Evolutionary conservation across 116 monocot genomes (phyloP).

Genomic region (Cymodocea nodosa): DNA sequence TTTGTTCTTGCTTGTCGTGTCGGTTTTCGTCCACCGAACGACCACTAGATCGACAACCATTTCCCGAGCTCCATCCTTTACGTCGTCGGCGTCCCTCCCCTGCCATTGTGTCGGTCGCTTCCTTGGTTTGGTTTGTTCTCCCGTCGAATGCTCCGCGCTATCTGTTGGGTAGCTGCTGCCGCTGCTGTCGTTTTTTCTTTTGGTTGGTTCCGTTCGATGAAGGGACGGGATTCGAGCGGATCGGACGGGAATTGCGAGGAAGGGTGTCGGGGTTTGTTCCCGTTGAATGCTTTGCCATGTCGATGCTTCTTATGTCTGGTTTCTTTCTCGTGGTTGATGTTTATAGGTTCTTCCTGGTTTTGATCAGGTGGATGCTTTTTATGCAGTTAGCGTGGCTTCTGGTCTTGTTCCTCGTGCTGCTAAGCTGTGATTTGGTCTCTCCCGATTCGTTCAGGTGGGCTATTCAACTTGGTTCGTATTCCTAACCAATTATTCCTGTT

Average conservation of each 20-base stretch:
- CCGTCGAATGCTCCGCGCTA: constrained; percentile 4
- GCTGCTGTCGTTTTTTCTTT: not conserved
- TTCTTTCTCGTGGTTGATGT: too few species aligned
- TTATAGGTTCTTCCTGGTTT: not conserved
- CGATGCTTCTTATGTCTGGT: not conserved
- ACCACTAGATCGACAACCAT: constrained; percentile 11
- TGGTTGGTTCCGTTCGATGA: not conserved
- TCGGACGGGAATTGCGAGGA: not conserved
- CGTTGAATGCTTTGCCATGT: not conserved
- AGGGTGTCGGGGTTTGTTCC: not conserved
- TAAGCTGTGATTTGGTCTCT: not conserved
- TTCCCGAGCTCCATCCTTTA: constrained; percentile 1
- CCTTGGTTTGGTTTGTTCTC: not conserved
- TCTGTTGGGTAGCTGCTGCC: not conserved
- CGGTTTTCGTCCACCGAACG: not conserved
- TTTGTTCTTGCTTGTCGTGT: not conserved
- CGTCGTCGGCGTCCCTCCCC: not conserved
- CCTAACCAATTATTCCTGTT: too few species aligned
- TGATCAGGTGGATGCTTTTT: too few species aligned
- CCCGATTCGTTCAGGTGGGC: too few species aligned
- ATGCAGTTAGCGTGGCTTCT: not conserved
- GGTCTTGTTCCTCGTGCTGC: not conserved
- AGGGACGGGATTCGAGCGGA: constrained; percentile 1
- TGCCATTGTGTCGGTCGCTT: not conserved
- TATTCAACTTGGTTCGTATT: too few species aligned